phyloP scores from a whole-genome alignment of 768 basidiomycete species.

The Cystofilobasidium ferigula region DNA sequence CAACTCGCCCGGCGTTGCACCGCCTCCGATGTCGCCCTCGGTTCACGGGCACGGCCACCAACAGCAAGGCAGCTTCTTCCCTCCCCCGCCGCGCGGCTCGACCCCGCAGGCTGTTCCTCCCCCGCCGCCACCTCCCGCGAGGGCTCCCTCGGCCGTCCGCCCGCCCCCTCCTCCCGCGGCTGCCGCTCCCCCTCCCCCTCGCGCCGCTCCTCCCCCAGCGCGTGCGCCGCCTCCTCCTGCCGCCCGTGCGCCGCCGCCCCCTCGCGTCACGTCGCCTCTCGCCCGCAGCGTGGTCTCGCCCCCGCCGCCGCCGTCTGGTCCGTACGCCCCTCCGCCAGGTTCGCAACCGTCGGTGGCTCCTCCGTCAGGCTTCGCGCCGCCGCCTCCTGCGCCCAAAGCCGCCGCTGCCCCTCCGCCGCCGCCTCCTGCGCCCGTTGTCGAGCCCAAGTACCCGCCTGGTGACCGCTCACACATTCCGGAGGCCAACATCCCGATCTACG shows the following conservation, averaged over 20 bases:
- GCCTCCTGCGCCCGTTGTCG: slow-evolving; percentile 41
- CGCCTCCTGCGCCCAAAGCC: slow-evolving; percentile 36
- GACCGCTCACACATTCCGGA: slow-evolving; percentile 87
- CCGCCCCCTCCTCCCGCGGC: slow-evolving; percentile 28
- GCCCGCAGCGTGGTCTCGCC: neutral
- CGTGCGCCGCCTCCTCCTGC: slow-evolving; percentile 39
- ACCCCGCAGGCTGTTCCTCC: slow-evolving; percentile 28
- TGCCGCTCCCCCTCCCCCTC: slow-evolving; percentile 31
- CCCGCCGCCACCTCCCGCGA: slow-evolving; percentile 17
- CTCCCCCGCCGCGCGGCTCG: slow-evolving; percentile 39
- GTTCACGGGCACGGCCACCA: slow-evolving; percentile 13
- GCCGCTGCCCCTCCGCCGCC: slow-evolving; percentile 33
- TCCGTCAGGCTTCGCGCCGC: slow-evolving; percentile 20
- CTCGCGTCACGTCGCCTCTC: slow-evolving; percentile 1
- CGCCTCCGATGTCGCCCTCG: slow-evolving; percentile 29
- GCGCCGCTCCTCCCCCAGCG: slow-evolving; percentile 25
- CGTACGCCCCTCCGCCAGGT: slow-evolving; percentile 26
- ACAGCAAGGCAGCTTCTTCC: slow-evolving; percentile 42
- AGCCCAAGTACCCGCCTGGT: slow-evolving; percentile 45
- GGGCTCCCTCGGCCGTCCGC: slow-evolving; percentile 32
- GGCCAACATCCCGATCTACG: slow-evolving; percentile 52
- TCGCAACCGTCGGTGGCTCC: slow-evolving; percentile 13
- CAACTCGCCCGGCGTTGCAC: slow-evolving; percentile 41
- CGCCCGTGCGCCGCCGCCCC: slow-evolving; percentile 9
- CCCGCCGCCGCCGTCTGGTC: neutral